These are phyloP conservation scores for Ustilago shanxiensis DNA, from an alignment of 1,284 basidiomycete genomes.

Conservation along the genomic window DNA sequence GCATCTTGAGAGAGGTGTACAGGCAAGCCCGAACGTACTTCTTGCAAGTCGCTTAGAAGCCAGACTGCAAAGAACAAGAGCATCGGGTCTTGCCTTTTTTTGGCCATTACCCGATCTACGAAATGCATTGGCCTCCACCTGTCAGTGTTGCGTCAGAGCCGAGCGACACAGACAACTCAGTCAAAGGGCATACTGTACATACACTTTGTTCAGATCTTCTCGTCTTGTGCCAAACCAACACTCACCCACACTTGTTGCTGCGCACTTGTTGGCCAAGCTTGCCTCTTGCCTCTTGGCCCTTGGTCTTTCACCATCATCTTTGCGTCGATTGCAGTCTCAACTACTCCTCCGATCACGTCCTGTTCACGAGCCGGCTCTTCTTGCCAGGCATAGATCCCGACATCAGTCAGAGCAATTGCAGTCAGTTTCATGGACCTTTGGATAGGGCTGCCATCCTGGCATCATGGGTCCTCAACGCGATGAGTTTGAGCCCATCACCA, in stretches of 20 bases:
- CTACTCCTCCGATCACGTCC: background rate
- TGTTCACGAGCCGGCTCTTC: background rate
- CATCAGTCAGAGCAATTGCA: background rate
- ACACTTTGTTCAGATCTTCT: background rate
- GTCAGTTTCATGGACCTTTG: background rate
- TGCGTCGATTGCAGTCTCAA: background rate
- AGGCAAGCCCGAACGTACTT: no score
- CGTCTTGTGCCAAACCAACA: background rate
- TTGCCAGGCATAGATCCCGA: no score
- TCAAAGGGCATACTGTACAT: no score
- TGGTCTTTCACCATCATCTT: background rate
- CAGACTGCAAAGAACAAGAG: background rate
- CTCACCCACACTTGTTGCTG: background rate
- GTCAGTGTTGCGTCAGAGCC: constrained; percentile 2
- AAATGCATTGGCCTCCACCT: constrained; percentile 45
- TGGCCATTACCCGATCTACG: constrained; percentile 18
- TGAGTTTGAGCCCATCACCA: constrained; percentile 21
- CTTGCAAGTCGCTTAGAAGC: background rate
- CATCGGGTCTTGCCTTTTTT: background rate
- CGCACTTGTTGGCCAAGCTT: background rate
- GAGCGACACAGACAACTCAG: background rate
- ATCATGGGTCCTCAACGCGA: constrained; percentile 27
- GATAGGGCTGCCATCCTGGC: background rate
- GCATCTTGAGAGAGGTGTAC: no score
- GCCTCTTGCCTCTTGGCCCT: background rate